Percentiles rank a stretch among this genome's conserved stretches.
Conservation (phyloP, 331 rosid genomes). For the Quercus phellos region DNA sequence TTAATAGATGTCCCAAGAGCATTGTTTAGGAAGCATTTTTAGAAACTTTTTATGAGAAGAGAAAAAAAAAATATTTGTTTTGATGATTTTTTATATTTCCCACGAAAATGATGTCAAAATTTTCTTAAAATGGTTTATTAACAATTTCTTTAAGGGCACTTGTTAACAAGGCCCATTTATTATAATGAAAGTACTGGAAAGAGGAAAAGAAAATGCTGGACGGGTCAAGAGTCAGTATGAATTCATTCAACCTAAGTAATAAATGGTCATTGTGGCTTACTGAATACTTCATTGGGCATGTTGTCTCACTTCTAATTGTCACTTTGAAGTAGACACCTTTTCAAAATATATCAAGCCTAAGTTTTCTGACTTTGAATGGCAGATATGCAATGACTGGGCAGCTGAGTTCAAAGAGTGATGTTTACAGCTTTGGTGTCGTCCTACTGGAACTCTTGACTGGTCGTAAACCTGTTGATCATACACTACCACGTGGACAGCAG, state of each 20-base stretch:
- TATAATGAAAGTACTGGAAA: background rate
- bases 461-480: conserved; percentile 78
- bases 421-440: conserved; percentile 77
- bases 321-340: background rate
- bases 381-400: conserved; percentile 86
- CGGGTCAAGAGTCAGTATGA: background rate
- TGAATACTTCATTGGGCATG: background rate
- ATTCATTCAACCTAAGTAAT: background rate
- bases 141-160: too few species aligned
- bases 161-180: too few species aligned
- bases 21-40: too few species aligned
- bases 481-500: conserved; percentile 82
- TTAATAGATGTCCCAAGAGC: too few species aligned
- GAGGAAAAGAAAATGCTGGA: background rate
- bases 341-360: background rate
- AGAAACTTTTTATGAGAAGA: too few species aligned
- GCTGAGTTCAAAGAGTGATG: conserved; percentile 69
- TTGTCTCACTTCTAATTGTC: background rate
- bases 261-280: background rate
- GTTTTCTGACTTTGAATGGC: conserved; percentile 22
- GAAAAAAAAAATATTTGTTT: too few species aligned
- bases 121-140: too few species aligned
- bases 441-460: conserved; percentile 76
- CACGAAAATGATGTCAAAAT: too few species aligned
- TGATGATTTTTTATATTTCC: too few species aligned